A percentile compares a stretch with the other conserved stretches of the same genome.
Evolutionary conservation across 1,139 yeast species (phyloP).

Genomic region (Saccharomyces hybrid): DNA sequence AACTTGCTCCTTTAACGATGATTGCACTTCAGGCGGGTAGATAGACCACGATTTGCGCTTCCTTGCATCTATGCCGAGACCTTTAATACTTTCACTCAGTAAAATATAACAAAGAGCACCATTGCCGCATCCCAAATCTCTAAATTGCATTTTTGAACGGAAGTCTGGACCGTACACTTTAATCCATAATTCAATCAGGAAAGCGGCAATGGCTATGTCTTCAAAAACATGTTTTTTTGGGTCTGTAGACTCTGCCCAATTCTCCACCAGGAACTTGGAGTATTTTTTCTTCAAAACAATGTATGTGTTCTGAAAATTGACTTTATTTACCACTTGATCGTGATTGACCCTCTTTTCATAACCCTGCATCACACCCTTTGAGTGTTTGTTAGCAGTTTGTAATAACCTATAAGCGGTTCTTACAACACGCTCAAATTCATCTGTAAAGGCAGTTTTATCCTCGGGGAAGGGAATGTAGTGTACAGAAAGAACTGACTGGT

Average conservation of each 20-base stretch:
- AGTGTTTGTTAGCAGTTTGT: conserved; percentile 76
- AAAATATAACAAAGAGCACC: conserved; percentile 77
- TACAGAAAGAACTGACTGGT: conserved; percentile 50
- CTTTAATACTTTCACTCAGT: conserved; percentile 69
- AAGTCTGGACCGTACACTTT: conserved; percentile 41
- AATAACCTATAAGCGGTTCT: conserved; percentile 76
- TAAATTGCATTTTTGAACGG: conserved; percentile 52
- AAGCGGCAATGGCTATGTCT: conserved; percentile 93
- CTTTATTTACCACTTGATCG: conserved; percentile 78
- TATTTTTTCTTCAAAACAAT: conserved; percentile 75
- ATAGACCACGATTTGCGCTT: conserved; percentile 79
- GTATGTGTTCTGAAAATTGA: conserved; percentile 76
- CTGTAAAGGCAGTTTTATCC: conserved; percentile 11
- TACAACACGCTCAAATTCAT: conserved; percentile 49
- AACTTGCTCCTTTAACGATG: conserved; percentile 60
- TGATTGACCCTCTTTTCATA: conserved; percentile 85
- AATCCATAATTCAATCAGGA: conserved; percentile 81
- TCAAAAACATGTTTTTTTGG: conserved; percentile 95
- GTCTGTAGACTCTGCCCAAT: conserved; percentile 90
- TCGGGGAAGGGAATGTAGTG: conserved; percentile 62
- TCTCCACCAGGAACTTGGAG: conserved; percentile 65
- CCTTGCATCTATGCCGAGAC: conserved; percentile 86
- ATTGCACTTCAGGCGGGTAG: conserved; percentile 57
- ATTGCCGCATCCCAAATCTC: conserved; percentile 94
- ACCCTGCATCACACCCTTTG: conserved; percentile 74